These are phyloP conservation scores for Fomitopsis betulina DNA, from an alignment of 1,284 basidiomycete species.

Conservation along the genomic window DNA sequence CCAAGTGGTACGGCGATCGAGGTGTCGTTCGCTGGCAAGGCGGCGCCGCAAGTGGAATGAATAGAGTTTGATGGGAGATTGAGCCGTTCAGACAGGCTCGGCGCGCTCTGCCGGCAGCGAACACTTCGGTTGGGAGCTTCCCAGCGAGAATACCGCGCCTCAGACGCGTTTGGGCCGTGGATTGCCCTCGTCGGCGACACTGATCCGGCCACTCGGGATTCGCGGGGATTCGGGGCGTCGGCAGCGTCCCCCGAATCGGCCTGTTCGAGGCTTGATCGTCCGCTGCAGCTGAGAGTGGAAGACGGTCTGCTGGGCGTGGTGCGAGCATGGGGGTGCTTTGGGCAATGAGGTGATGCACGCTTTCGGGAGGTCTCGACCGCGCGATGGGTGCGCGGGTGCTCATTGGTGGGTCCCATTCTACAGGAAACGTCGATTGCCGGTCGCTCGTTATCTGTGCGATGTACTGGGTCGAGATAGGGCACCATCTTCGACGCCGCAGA, in stretches of 20 bases:
- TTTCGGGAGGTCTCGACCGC: not conserved
- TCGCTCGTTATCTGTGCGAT: not conserved
- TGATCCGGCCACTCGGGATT: not conserved
- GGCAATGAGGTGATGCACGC: conserved; percentile 2
- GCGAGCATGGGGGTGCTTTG: not conserved
- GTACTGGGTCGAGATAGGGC: not conserved
- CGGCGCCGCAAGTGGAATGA: not conserved
- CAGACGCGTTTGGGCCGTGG: not conserved
- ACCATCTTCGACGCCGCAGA: not conserved
- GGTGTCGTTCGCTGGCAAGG: not conserved
- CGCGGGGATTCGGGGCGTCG: not conserved
- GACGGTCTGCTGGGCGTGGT: not conserved
- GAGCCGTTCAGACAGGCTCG: not conserved
- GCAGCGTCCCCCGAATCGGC: not conserved
- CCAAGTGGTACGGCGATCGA: not conserved
- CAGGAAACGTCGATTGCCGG: conserved; percentile 4
- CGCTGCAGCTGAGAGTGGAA: not conserved
- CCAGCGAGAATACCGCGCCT: not conserved
- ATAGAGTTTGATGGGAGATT: not conserved
- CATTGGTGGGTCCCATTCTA: not conserved
- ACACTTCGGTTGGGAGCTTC: not conserved
- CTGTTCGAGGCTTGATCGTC: not conserved
- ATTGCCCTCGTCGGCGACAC: not conserved
- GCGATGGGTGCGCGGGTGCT: not conserved
- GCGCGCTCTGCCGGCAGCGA: not conserved